Base-by-base conservation (phyloP, 495 filamentous ascomycete genomes). In the Cryomyces minteri region DNA sequence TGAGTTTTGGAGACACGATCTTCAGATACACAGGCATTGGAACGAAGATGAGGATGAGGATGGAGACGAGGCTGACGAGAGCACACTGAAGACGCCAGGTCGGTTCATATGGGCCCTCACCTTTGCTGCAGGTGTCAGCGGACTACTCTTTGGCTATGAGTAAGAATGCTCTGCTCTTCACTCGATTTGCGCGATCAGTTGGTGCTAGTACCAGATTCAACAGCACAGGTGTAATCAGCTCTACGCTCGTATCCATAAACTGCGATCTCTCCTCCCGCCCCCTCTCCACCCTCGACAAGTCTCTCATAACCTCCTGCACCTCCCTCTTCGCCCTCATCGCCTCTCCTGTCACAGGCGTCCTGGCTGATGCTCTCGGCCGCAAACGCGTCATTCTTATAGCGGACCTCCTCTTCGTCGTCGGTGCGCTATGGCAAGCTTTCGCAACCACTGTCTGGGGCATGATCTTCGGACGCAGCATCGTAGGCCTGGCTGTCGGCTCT, bases 141-240 rank as follows among this genome's bases (percentile, higher is more conserved):
- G 87, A 5, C 67, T 94, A 10, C 60, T 94, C 2, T 94, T 94
- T 62, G 87, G 87, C 48, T 94, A 88, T 71, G 70, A 72, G 82
- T 77, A 58, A 37, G 57, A 25, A 25, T 25, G 18, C 18, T 25
- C 18, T 49, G 49, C 52, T 61, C 54, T 46, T 58, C 41, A 37
- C 36, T 51, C 32, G 49, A 28, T 41, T 39, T 30, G 41, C 47
- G 18, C 18, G 2, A 25, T 25, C 18, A 25, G 2, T 25, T 25
- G 18, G 18, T 25, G 18, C 18, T 25, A 25, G 2, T 25, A 25
- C 18, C 18, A 40, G 18, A 25, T 25, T 25, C 18, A 25, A 25
- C 50, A 90, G 84, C 55, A 95, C 88, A 14, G 88, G 88, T 38
- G 87, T 93, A 10, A 90, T 95, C 38, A 90, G 84, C 25, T 79